Evolutionary conservation across 768 basidiomycete genomes (phyloP).

Genomic region (Gloeopeniophorella convolvens): DNA sequence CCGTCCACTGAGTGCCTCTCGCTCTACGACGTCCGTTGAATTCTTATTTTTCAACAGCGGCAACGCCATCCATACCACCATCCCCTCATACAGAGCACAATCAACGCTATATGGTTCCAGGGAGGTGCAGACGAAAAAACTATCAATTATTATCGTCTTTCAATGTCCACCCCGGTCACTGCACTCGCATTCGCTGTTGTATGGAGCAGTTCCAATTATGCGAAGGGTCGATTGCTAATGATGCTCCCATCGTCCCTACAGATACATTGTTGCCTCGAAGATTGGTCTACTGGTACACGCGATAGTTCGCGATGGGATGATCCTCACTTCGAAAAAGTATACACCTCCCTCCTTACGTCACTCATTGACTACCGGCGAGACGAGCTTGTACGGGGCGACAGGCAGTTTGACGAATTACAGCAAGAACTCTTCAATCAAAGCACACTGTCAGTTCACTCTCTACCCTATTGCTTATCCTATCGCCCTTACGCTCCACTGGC

Average conservation of each 20-base stretch:
- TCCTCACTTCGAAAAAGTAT: background rate
- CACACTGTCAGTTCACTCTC: background rate
- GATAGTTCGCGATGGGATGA: background rate
- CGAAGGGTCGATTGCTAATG: too few species aligned
- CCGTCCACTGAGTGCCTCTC: too few species aligned
- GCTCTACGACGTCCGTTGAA: too few species aligned
- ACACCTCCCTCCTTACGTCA: background rate
- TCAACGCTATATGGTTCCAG: background rate
- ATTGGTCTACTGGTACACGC: background rate
- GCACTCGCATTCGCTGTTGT: slow-evolving; percentile 8
- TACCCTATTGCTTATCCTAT: too few species aligned
- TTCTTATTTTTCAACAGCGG: background rate
- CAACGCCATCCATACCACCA: slow-evolving; percentile 1
- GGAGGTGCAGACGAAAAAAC: background rate
- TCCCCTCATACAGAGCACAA: background rate
- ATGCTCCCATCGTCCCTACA: too few species aligned
- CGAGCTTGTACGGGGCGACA: background rate
- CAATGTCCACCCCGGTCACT: slow-evolving; percentile 5
- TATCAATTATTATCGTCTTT: background rate
- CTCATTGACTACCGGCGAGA: background rate
- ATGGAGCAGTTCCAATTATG: too few species aligned
- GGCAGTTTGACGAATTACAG: background rate
- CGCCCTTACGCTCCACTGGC: too few species aligned
- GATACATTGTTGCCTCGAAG: slow-evolving; percentile 9
- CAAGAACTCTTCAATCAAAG: background rate